Evolutionary conservation across 352 stramenopile genomes (phyloP), one percentile per base, ranked within the genome.

Genomic region (Globisporangium paroecandrum): DNA sequence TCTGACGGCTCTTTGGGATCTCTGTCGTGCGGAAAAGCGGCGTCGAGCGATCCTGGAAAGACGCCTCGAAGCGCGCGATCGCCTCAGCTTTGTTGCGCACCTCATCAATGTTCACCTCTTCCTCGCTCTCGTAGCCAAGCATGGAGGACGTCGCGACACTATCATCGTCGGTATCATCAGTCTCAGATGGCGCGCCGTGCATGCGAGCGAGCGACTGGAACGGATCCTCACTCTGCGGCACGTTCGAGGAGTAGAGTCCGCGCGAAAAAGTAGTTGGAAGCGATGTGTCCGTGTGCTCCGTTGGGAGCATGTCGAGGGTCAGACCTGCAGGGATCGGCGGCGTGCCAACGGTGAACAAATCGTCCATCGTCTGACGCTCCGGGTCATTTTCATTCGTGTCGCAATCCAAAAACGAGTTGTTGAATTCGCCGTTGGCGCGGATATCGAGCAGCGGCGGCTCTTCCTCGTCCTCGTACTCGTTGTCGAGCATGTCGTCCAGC

Each of bases 381-480:
- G 78, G 77, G 63, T 89, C 80, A 27, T 53, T 72, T 9, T 47
- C 71, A 34, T 89, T 71, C 60, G 80, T 89, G 73, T 89, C 80
- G 2, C 84, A 70, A 43, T 79, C 70, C 8, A 89, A 58, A 59
- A 89, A 86, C 64, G 80, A 89, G 63, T 80, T 77, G 54, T 68
- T 68, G 64, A 82, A 62, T 7, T 69, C 59, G 12, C 54, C 43
- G 53, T 66, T 58, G 41, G 56, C 46, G 55, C 61, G 60, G 25
- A 62, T 61, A 41, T 79, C 74, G 34, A 79, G 69, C 38, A 83
- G 72, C 9, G 72, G 60, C 41, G 74, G 73, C 4, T 68, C 57
- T 13, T 62, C 59, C 4, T 64, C 34, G 38, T 64, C 59, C 9
- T 64, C 59, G 12, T 20, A 34, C 32, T 61, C 69, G 2, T 69